Base-by-base conservation (phyloP, 352 stramenopile genomes). In the Globisporangium camurandrum region DNA sequence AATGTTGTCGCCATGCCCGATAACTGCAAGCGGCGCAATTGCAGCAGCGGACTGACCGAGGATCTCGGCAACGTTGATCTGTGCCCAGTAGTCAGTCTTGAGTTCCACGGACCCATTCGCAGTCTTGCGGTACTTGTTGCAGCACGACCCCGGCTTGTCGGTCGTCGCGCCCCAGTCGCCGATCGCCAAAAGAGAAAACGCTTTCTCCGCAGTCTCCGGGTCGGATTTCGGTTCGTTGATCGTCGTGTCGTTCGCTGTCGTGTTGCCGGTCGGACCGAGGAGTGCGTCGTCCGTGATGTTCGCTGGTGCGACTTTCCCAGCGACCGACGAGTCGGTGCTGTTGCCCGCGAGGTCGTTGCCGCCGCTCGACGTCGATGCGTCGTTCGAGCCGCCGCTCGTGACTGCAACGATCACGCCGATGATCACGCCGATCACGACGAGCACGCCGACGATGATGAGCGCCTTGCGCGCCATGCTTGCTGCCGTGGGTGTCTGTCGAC, bases 111-210 rank as follows among this genome's bases (percentile, higher is more conserved):
- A 87, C 56, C 88, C 80, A 51, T 74, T 68, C 16, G 71, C 70
- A 11, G 78, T 81, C 65, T 87, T 88, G 34, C 77, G 77, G 66
- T 94, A 94, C 65, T 92, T 88, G 70, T 89, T 91, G 58, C 83
- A 94, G 68, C 83, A 94, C 54, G 80, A 89, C 26, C 83, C 83
- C 2, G 83, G 80, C 61, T 92, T 89, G 64, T 91, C 80, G 7
- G 79, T 89, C 26, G 83, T 93, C 7, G 80, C 83, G 1, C 83
- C 83, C 83, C 83, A 93, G 57, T 93, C 83, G 19, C 83, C 83
- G 45, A 93, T 86, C 16, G 83, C 83, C n/a, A 93, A 64, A 73
- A 93, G 88, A 2, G 83, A 86, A 14, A 92, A 67, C 4, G 76
- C 75, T 0, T 60, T 49, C 34, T 69, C 37, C 51, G 53, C 57